phyloP scores from a whole-genome alignment of 2,329 filamentous ascomycete species.

The Trichoderma sp. region DNA sequence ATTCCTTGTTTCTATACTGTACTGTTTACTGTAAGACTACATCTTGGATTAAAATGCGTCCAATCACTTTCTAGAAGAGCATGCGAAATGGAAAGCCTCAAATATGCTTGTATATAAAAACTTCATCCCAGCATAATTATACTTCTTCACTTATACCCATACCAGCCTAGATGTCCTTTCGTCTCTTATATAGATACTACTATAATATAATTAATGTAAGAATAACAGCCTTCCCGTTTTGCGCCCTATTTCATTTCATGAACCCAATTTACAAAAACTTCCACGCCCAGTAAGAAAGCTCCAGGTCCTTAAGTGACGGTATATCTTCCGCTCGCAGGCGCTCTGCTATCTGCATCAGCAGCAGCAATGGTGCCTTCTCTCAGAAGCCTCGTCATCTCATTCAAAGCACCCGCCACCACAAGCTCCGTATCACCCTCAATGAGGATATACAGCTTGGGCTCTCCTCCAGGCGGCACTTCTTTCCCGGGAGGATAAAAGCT shows the following conservation, averaged over 20 bases:
- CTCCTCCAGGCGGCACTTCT: slow-evolving; percentile 71
- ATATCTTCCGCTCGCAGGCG: slow-evolving; percentile 80
- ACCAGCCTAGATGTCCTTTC: slow-evolving; percentile 1
- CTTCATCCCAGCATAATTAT: not conserved
- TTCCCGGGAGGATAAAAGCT: slow-evolving; percentile 85
- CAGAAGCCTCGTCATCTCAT: slow-evolving; percentile 83
- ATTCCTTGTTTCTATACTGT: not conserved
- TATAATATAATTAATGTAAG: not conserved
- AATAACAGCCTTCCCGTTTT: not conserved
- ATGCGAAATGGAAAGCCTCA: not conserved
- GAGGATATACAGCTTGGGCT: slow-evolving; percentile 96
- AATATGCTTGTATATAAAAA: slow-evolving; percentile 1
- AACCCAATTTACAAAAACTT: not conserved
- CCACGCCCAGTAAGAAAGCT: not conserved
- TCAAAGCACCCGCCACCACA: slow-evolving; percentile 86
- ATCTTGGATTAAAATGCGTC: not conserved
- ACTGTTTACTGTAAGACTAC: slow-evolving; percentile 3
- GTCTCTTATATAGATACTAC: not conserved
- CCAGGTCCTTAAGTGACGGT: slow-evolving; percentile 67
- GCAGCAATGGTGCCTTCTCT: slow-evolving; percentile 90
- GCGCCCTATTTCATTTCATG: slow-evolving; percentile 1
- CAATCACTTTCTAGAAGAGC: not conserved
- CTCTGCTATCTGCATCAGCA: slow-evolving; percentile 80
- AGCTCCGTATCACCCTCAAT: slow-evolving; percentile 97
- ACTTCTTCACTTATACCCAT: slow-evolving; percentile 1